These are phyloP conservation scores for Cicer bijugum DNA, from an alignment of 306 rosid genomes.

Conservation along the genomic window DNA sequence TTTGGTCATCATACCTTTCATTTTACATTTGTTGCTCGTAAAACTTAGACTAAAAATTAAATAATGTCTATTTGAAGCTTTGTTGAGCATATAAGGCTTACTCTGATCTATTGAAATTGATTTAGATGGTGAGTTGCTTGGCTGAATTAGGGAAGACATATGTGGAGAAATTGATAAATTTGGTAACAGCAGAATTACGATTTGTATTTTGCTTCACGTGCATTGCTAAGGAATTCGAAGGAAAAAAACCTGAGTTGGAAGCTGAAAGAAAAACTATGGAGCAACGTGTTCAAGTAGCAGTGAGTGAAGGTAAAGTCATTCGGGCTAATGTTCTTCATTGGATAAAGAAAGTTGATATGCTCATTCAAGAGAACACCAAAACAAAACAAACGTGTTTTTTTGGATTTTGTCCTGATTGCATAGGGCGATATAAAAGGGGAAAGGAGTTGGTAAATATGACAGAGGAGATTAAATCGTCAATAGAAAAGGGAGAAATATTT, in stretches of 20 bases:
- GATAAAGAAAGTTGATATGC: neutral
- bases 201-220: neutral
- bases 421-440: neutral
- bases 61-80: too few species aligned
- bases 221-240: slow-evolving; percentile 1
- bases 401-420: slow-evolving; percentile 17
- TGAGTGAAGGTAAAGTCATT: neutral
- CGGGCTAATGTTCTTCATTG: accelerated
- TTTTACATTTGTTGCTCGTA: neutral
- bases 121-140: too few species aligned
- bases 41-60: too few species aligned
- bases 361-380: neutral
- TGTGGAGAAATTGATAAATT: neutral
- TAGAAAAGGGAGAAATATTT: neutral
- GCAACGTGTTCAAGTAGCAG: neutral
- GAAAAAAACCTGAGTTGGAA: neutral
- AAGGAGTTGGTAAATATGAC: neutral
- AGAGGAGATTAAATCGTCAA: neutral
- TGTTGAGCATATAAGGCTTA: too few species aligned
- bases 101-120: too few species aligned
- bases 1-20: neutral
- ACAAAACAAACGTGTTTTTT: neutral
- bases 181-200: neutral
- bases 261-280: accelerated
- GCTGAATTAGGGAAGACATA: neutral